These are phyloP conservation scores for Rutstroemia sp. DNA, from an alignment of 2,329 filamentous ascomycete genomes.

Conservation along the genomic window DNA sequence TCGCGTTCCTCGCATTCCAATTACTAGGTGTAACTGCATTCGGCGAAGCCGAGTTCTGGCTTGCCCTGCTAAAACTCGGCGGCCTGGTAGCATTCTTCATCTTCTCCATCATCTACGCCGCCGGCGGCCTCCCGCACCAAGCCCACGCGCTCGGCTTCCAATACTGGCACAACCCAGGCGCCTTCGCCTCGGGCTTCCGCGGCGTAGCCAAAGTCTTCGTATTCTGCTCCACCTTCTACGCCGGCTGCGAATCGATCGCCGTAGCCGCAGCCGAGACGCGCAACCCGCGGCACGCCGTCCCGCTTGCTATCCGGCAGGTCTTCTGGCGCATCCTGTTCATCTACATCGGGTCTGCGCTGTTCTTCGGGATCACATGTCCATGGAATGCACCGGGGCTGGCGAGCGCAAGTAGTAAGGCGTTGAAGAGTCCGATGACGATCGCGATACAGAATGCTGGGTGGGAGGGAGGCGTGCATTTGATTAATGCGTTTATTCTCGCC, in stretches of 20 bases:
- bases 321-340: constrained; percentile 88
- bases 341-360: constrained; percentile 72
- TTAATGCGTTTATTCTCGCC: constrained; percentile 70
- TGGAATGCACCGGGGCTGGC: constrained; percentile 58
- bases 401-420: constrained; percentile 51
- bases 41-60: constrained; percentile 75
- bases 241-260: constrained; percentile 55
- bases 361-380: constrained; percentile 68
- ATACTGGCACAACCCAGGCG: constrained; percentile 66
- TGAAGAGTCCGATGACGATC: constrained; percentile 67
- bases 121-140: constrained; percentile 57
- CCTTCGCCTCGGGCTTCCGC: constrained; percentile 61
- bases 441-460: constrained; percentile 69
- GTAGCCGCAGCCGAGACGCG: constrained; percentile 48
- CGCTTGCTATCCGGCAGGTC: constrained; percentile 72
- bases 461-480: constrained; percentile 64
- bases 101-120: constrained; percentile 64
- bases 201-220: constrained; percentile 60
- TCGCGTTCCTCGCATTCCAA: constrained; percentile 61
- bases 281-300: constrained; percentile 39
- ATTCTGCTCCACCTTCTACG: constrained; percentile 63
- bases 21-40: constrained; percentile 67
- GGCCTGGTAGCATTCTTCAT: constrained; percentile 66
- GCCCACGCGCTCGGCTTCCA: constrained; percentile 53
- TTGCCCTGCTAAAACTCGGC: constrained; percentile 63